Conservation (phyloP, 208 protist species). For the Zelonia costaricensis region DNA sequence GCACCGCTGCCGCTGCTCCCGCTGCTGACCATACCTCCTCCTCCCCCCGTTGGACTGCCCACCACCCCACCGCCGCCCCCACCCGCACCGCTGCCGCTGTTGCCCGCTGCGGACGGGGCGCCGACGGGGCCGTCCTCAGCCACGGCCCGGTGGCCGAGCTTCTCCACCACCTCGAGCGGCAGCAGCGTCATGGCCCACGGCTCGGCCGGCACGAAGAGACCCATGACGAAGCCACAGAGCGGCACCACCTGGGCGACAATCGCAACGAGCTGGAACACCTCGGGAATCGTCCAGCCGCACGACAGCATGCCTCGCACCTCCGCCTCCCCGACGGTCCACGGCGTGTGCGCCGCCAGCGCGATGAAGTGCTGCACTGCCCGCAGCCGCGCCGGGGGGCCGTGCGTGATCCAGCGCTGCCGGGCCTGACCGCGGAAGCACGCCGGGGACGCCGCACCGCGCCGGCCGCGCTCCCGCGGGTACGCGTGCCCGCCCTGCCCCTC, state of each 20-base stretch:
- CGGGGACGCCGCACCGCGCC: background rate
- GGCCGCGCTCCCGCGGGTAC: background rate
- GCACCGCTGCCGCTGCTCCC: conserved; percentile 3
- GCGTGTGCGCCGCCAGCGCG: conserved; percentile 73
- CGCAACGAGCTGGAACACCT: conserved; percentile 71
- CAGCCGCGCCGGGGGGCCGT: conserved; percentile 64
- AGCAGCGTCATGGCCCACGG: conserved; percentile 65
- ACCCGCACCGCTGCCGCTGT: background rate
- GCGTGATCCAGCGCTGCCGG: conserved; percentile 49
- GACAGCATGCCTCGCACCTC: conserved; percentile 50
- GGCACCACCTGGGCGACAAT: conserved; percentile 75
- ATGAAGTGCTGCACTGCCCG: conserved; percentile 67
- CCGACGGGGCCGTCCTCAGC: conserved; percentile 4
- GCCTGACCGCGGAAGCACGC: conserved; percentile 3
- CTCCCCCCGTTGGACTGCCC: background rate
- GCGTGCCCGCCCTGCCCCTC: no score
- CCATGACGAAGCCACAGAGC: conserved; percentile 76
- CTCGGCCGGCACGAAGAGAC: conserved; percentile 74
- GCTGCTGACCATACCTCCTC: conserved; percentile 15
- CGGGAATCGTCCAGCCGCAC: conserved; percentile 73
- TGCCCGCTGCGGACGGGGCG: background rate
- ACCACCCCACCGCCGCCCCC: conserved; percentile 8
- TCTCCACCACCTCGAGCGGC: conserved; percentile 33
- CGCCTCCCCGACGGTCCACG: conserved; percentile 59
- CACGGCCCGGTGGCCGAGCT: conserved; percentile 33